Evolutionary conservation across 2,329 filamentous ascomycete species (phyloP), one percentile per base, ranked within the genome.

Genomic region (Nannizziopsis barbatae): DNA sequence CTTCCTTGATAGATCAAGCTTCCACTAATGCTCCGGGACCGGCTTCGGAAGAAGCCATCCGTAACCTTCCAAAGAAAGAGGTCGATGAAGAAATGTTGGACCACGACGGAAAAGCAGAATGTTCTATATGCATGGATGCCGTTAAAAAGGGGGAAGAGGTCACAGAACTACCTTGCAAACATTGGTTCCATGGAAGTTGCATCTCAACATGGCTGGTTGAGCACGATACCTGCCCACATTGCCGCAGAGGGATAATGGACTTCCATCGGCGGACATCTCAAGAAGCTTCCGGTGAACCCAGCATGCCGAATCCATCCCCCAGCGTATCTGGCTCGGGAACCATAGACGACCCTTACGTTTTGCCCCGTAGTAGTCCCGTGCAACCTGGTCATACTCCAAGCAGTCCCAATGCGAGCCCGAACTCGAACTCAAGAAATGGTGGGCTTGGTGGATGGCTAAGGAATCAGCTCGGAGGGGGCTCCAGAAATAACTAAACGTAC

Each of bases 81-180:
- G 71, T 92, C 1, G 78, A 86, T 44, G 70, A 76, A 50, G 75
- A 81, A 37, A 82, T 93, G 76, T 71, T 93, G 47, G 76, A 75
- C 5, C 66, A 70, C 4, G 85, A 83, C 50, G 83, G 80, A 37
- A 75, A 71, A 45, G 78, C 76, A 1, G 89, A 95, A 60, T 98
- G 92, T 64, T 89, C 86, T 32, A 95, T 98, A 50, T 98, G 92
- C 66, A 94, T 96, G 71, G 88, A 95, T 48, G 78, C 85, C 22
- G 82, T 93, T 53, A 74, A 78, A 20, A 61, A 84, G 32, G 84
- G 80, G 9, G 80, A 85, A 27, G 80, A 85, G 61, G 86, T 90
- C 4, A 77, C 84, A 0, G 75, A 82, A 40, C 67, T 98, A 44
- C 88, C 88, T 0, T 98, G 92, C 67, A 83, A 80, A 51, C 92